Evolutionary conservation across 2,329 filamentous ascomycete species (phyloP).

Genomic region (Calonectria ilicicola): DNA sequence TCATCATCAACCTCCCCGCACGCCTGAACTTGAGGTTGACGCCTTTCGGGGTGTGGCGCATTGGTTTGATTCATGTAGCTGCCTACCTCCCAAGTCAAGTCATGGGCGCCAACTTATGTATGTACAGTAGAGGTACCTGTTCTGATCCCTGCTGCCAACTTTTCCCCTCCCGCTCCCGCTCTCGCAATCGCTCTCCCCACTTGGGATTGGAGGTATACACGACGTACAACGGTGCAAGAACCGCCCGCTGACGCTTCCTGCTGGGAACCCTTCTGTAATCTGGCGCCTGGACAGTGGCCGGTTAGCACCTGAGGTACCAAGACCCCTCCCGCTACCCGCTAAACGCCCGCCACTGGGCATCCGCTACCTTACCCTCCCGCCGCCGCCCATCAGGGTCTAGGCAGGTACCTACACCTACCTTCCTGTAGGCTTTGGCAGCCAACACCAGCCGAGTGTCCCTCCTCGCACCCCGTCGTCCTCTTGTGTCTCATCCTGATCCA

Average conservation of each 20-base stretch:
- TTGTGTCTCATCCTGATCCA: constrained; percentile 13
- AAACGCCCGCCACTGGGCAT: constrained; percentile 10
- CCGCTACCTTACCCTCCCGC: constrained; percentile 1
- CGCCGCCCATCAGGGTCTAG: background rate
- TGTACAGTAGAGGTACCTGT: constrained; percentile 18
- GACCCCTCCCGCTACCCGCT: constrained; percentile 14
- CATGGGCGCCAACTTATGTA: background rate
- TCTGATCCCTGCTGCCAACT: constrained; percentile 7
- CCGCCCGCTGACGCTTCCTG: background rate
- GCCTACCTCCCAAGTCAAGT: background rate
- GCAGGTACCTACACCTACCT: background rate
- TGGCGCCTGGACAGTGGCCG: background rate
- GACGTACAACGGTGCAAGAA: constrained; percentile 11
- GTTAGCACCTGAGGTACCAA: constrained; percentile 5
- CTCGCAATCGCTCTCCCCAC: constrained; percentile 13
- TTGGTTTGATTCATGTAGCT: background rate
- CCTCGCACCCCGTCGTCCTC: constrained; percentile 9
- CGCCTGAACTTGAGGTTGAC: background rate
- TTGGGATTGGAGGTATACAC: background rate
- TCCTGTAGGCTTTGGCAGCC: background rate
- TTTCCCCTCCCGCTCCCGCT: constrained; percentile 21
- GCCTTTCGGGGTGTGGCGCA: background rate
- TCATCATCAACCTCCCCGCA: constrained; percentile 6
- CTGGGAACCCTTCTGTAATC: constrained; percentile 2
- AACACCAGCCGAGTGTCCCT: constrained; percentile 2